Evolutionary conservation across 768 basidiomycete genomes (phyloP).

Genomic region (Phlegmacium glaucopus): DNA sequence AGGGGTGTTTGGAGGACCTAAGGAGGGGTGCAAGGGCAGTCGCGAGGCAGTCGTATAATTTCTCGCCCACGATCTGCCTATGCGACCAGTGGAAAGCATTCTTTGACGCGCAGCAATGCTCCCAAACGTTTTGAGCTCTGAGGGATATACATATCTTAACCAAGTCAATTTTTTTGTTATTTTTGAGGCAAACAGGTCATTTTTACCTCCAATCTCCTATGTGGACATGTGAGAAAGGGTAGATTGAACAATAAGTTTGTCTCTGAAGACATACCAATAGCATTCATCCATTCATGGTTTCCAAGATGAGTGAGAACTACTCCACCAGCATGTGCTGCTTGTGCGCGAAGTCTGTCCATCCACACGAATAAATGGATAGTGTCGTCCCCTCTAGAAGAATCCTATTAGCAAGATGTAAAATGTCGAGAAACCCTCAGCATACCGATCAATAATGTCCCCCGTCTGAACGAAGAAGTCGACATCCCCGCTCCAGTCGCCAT

Average conservation of each 20-base stretch:
- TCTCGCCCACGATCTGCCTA: constrained; percentile 78
- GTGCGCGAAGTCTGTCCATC: constrained; percentile 79
- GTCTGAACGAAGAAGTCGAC: constrained; percentile 91
- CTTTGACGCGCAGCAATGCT: constrained; percentile 66
- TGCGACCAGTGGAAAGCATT: constrained; percentile 68
- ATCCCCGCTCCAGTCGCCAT: constrained; percentile 78
- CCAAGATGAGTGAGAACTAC: constrained; percentile 77
- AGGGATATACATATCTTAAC: constrained; percentile 75
- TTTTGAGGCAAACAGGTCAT: background rate
- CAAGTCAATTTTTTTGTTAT: background rate
- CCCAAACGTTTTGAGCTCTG: constrained; percentile 84
- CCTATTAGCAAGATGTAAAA: background rate
- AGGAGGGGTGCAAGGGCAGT: constrained; percentile 71
- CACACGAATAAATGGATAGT: constrained; percentile 81
- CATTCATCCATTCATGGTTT: constrained; percentile 98
- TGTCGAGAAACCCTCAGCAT: constrained; percentile 12
- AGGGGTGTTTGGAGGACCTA: constrained; percentile 65
- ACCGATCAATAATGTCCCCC: constrained; percentile 94
- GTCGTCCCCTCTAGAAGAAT: constrained; percentile 68
- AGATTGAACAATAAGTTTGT: background rate
- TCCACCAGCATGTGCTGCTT: constrained; percentile 70
- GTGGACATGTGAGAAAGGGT: constrained; percentile 8
- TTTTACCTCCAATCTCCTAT: constrained; percentile 79
- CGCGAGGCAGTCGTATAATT: constrained; percentile 85
- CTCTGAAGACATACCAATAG: constrained; percentile 49